Conservation (phyloP, 2,329 filamentous ascomycete species). For the Hirsutella thompsonii region DNA sequence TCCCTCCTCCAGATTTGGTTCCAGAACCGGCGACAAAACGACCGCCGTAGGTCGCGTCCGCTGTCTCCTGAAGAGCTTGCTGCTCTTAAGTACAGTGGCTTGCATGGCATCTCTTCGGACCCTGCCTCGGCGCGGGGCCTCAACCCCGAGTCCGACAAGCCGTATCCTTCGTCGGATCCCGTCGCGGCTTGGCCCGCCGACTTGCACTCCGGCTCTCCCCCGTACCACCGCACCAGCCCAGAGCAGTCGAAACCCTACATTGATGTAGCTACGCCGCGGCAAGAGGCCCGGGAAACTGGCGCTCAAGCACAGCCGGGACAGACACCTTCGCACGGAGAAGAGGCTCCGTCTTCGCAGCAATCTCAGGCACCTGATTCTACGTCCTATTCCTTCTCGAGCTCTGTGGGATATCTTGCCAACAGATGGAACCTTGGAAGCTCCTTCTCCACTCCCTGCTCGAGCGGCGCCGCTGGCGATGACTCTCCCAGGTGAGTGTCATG, state of each 20-base stretch:
- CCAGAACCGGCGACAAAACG: conserved; percentile 88
- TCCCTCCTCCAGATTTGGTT: conserved; percentile 73
- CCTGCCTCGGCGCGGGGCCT: conserved; percentile 16
- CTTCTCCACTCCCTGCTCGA: conserved; percentile 34
- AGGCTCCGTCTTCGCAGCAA: conserved; percentile 14
- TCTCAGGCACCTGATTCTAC: conserved; percentile 15
- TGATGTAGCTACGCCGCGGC: conserved; percentile 13
- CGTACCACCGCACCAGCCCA: conserved; percentile 3
- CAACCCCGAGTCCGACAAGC: conserved; percentile 12
- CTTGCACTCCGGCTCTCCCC: conserved; percentile 12
- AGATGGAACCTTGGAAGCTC: conserved; percentile 42
- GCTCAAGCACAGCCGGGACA: conserved; percentile 1
- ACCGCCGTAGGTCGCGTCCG: conserved; percentile 77
- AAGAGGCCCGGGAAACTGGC: conserved; percentile 3
- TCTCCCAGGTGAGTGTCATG: conserved; percentile 28
- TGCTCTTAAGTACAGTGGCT: conserved; percentile 41
- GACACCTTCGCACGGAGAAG: conserved; percentile 13
- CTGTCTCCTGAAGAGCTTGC: conserved; percentile 66
- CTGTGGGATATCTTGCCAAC: conserved; percentile 39
- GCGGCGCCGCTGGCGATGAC: conserved; percentile 26
- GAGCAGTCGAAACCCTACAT: conserved; percentile 8
- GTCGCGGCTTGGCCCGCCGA: conserved; percentile 11
- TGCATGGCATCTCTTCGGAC: conserved; percentile 38
- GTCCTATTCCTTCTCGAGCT: conserved; percentile 28
- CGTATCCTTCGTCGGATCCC: conserved; percentile 15